Evolutionary conservation across 2,329 filamentous ascomycete genomes (phyloP), one percentile per base, ranked within the genome.

Genomic region (Septoria linicola): DNA sequence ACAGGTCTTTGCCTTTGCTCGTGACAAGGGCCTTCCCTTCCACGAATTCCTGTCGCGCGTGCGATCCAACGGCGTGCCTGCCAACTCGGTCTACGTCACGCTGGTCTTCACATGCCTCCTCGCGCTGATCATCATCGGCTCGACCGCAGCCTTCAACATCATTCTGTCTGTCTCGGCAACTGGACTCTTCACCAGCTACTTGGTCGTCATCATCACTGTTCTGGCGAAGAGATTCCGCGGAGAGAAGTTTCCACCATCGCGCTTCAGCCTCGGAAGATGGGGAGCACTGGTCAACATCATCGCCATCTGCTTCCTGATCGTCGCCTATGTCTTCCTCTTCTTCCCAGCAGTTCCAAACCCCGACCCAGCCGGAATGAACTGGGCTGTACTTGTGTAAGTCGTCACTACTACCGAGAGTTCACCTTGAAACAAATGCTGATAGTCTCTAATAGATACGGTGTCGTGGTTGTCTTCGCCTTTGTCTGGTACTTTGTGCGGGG

Each of bases 121-220:
- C 7, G 61, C 63, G 7, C 56, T 70, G 20, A 69, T 71, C 53
- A 68, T 68, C 42, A 63, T 71, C 36, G 69, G 67, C 31, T 65
- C 64, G 25, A 72, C 70, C 16, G 68, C 70, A n/a, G 72, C 70
- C 8, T 69, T 76, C 50, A 68, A 70, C 54, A 71, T 71, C 35
- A 72, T 73, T 37, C 67, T 74, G 21, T 70, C 72, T 3, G 63
- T 75, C 16, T 68, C 65, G 4, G 53, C 54, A 19, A 55, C 55
- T 13, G 58, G 54, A 8, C 54, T 65, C 31, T 58, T 61, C 50
- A 57, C 56, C 34, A 58, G 57, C 37, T 64, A 63, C 50, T 31
- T 64, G 23, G 51, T 40, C 8, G 48, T 58, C 34, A 61, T 65
- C 40, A 40, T 45, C 31, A 61, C 55, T 14, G 53, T 65, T 14